Evolutionary conservation across 768 basidiomycete genomes (phyloP).

Genomic region (Phaeotremella fagi): DNA sequence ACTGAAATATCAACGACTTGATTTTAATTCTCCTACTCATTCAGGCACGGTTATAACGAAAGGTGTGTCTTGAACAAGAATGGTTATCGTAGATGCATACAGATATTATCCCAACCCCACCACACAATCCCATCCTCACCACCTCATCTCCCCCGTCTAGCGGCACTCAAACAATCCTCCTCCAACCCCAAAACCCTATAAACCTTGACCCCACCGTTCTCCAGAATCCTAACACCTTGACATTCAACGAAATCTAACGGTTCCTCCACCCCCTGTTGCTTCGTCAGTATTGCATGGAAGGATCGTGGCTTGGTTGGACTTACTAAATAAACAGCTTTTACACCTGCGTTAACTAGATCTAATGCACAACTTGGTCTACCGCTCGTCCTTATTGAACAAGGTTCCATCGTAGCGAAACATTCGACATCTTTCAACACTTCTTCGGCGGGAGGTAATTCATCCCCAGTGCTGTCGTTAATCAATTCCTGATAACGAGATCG

Average conservation of each 20-base stretch:
- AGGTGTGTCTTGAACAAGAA: background rate
- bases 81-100: constrained; percentile 1
- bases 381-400: constrained; percentile 83
- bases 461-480: background rate
- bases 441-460: constrained; percentile 46
- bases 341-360: constrained; percentile 64
- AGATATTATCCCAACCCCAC: background rate
- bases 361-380: constrained; percentile 82
- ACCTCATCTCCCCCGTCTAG: constrained; percentile 55
- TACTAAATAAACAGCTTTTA: constrained; percentile 70
- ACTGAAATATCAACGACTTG: too few relatives aligned
- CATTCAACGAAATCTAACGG: constrained; percentile 92
- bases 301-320: constrained; percentile 11
- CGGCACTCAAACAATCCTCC: constrained; percentile 71
- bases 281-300: background rate
- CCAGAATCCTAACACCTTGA: constrained; percentile 66
- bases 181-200: constrained; percentile 56
- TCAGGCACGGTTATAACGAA: background rate
- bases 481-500: constrained; percentile 46
- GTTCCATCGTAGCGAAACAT: constrained; percentile 94
- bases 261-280: constrained; percentile 65
- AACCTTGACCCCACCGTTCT: constrained; percentile 46
- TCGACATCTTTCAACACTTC: constrained; percentile 61
- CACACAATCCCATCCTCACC: background rate
- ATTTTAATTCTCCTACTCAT: background rate